A percentile compares a stretch with the other conserved stretches of the same genome.
Conservation (phyloP, 768 basidiomycete species). For the Nidula microcarpa region DNA sequence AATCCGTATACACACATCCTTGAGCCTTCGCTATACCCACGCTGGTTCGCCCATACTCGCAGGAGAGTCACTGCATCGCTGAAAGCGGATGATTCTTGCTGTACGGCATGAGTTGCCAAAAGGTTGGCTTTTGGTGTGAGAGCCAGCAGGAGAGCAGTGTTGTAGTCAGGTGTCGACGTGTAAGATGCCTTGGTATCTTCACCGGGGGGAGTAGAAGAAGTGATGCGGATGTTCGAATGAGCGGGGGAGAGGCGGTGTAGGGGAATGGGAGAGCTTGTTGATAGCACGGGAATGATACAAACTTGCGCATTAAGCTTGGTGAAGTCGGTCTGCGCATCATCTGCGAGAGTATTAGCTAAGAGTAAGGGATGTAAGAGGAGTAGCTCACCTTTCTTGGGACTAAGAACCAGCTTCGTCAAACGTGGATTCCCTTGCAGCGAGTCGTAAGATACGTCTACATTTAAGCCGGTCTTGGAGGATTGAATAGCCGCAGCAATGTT, state of each 20-base stretch:
- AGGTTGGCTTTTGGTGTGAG: slow-evolving; percentile 49
- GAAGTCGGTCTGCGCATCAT: slow-evolving; percentile 51
- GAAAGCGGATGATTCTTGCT: slow-evolving; percentile 61
- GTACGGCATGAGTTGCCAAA: slow-evolving; percentile 48
- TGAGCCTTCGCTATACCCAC: slow-evolving; percentile 67
- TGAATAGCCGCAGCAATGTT: slow-evolving; percentile 64
- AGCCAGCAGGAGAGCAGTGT: slow-evolving; percentile 61
- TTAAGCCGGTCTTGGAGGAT: slow-evolving; percentile 37
- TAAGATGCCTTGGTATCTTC: slow-evolving; percentile 18
- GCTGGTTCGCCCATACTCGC: slow-evolving; percentile 86
- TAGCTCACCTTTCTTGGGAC: slow-evolving; percentile 46
- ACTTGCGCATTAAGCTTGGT: slow-evolving; percentile 69
- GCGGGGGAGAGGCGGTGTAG: slow-evolving; percentile 69
- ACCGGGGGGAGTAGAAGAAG: slow-evolving; percentile 11
- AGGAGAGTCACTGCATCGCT: slow-evolving; percentile 74
- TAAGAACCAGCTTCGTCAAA: slow-evolving; percentile 60
- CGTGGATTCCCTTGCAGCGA: slow-evolving; percentile 61
- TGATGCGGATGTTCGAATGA: slow-evolving; percentile 53
- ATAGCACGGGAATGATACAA: slow-evolving; percentile 68
- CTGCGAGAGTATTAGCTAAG: slow-evolving; percentile 28
- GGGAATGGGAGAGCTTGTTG: slow-evolving; percentile 59
- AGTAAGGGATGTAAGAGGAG: slow-evolving; percentile 15
- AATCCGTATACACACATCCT: slow-evolving; percentile 65
- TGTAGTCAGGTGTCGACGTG: slow-evolving; percentile 75
- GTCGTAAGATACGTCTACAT: slow-evolving; percentile 60